Percentiles rank a stretch among this genome's conserved stretches.
These are phyloP conservation scores for Taphrina wiesneri DNA, from an alignment of 1,139 yeast genomes.

Conservation along the genomic window DNA sequence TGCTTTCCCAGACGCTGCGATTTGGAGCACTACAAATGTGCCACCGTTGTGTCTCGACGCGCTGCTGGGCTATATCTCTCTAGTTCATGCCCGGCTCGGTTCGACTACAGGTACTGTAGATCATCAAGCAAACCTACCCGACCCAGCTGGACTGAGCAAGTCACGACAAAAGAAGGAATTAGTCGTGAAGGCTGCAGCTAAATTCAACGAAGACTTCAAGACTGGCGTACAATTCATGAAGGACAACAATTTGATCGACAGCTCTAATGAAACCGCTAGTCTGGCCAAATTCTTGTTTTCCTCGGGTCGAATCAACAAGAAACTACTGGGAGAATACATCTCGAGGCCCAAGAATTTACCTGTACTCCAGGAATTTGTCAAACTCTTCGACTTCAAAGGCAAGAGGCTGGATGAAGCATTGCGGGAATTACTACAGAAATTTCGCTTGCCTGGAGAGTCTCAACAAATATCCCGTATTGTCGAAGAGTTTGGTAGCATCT, in stretches of 20 bases:
- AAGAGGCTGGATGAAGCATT: slow-evolving; percentile 91
- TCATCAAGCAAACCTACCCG: slow-evolving; percentile 33
- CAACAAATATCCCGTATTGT: slow-evolving; percentile 93
- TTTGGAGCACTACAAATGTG: slow-evolving; percentile 74
- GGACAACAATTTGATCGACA: slow-evolving; percentile 64
- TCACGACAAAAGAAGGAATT: slow-evolving; percentile 65
- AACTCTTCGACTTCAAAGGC: slow-evolving; percentile 69
- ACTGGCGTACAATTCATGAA: slow-evolving; percentile 67
- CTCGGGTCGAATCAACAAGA: slow-evolving; percentile 81
- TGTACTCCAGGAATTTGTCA: slow-evolving; percentile 65
- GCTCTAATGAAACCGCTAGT: slow-evolving; percentile 56
- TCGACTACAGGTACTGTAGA: not conserved
- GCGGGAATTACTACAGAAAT: slow-evolving; percentile 73
- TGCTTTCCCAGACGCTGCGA: slow-evolving; percentile 42
- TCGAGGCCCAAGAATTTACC: slow-evolving; percentile 71
- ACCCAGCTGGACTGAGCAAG: slow-evolving; percentile 40
- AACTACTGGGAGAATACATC: slow-evolving; percentile 78
- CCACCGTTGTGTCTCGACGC: slow-evolving; percentile 96
- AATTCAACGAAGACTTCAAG: slow-evolving; percentile 75
- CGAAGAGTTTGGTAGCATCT: slow-evolving; percentile 79
- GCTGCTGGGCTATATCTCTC: slow-evolving; percentile 65
- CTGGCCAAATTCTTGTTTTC: slow-evolving; percentile 75
- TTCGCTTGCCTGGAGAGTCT: slow-evolving; percentile 95
- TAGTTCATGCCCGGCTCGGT: slow-evolving; percentile 59
- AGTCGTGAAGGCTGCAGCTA: slow-evolving; percentile 70